These are phyloP conservation scores for Xylariaceae sp. DNA, from an alignment of 2,329 filamentous ascomycete species.

Conservation along the genomic window DNA sequence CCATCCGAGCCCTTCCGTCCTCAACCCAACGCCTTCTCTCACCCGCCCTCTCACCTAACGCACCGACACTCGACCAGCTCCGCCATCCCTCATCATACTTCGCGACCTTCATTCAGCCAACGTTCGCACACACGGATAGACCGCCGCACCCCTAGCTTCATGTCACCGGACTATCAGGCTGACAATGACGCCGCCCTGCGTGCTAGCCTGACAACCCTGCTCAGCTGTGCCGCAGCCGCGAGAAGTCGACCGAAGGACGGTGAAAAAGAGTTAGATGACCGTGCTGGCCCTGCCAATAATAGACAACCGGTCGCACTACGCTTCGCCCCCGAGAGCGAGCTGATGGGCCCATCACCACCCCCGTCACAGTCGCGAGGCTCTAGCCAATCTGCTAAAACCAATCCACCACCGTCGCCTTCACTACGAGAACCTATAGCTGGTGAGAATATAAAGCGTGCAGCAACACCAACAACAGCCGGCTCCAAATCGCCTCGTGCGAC, in stretches of 20 bases:
- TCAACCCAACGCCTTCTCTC: constrained; percentile 90
- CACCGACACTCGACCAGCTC: constrained; percentile 59
- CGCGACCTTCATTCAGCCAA: constrained; percentile 56
- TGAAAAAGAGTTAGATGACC: constrained; percentile 48
- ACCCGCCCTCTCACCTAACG: constrained; percentile 67
- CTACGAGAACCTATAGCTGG: constrained; percentile 34
- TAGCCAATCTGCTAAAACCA: constrained; percentile 26
- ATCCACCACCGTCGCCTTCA: constrained; percentile 18
- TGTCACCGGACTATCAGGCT: constrained; percentile 77
- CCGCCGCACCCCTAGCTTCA: constrained; percentile 63
- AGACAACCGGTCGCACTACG: constrained; percentile 64
- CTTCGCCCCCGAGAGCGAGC: constrained; percentile 66
- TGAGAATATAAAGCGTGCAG: constrained; percentile 60
- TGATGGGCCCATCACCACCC: constrained; percentile 50
- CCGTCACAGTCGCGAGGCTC: constrained; percentile 31
- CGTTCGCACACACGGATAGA: constrained; percentile 55
- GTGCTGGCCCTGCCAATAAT: constrained; percentile 52
- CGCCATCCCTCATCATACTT: constrained; percentile 55
- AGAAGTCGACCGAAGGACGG: constrained; percentile 76
- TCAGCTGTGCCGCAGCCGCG: constrained; percentile 93
- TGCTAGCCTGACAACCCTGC: constrained; percentile 89
- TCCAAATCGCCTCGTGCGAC: constrained; percentile 53
- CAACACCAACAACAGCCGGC: constrained; percentile 44
- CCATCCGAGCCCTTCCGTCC: constrained; percentile 74
- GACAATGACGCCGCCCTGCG: constrained; percentile 94